phyloP scores from a whole-genome alignment of 495 filamentous ascomycete genomes.

The Aspergillus incahuasiensis region DNA sequence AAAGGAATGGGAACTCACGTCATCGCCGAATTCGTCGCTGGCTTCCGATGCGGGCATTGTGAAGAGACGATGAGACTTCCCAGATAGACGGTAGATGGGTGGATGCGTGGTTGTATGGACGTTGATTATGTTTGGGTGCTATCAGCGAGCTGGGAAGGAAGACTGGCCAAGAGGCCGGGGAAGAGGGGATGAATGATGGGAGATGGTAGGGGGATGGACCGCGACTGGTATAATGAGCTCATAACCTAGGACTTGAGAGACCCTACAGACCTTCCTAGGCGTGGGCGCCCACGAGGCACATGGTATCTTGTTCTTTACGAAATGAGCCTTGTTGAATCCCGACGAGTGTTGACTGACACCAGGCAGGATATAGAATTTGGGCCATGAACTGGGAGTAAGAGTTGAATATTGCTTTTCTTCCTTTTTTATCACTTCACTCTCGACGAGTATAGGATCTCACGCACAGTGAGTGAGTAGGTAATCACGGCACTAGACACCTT shows the following conservation, averaged over 20 bases:
- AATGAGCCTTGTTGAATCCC: background rate
- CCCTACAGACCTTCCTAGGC: too few relatives aligned
- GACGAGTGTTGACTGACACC: background rate
- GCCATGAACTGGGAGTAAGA: background rate
- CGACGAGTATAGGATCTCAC: constrained; percentile 23
- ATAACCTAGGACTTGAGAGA: too few relatives aligned
- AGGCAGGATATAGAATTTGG: background rate
- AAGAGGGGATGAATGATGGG: background rate
- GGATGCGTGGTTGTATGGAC: background rate
- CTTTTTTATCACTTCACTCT: constrained; percentile 22
- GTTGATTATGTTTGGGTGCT: background rate
- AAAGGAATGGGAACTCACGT: constrained; percentile 32
- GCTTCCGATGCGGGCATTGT: constrained; percentile 48
- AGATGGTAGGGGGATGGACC: too few relatives aligned
- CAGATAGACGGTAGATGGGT: background rate
- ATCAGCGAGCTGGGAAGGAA: background rate
- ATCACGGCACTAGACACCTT: constrained; percentile 21
- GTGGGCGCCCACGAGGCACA: too few relatives aligned
- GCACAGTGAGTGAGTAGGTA: constrained; percentile 23
- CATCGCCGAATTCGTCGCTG: constrained; percentile 52
- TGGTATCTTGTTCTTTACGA: constrained; percentile 10
- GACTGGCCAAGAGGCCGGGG: background rate
- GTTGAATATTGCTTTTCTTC: constrained; percentile 10
- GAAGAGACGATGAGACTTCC: background rate
- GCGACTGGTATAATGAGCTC: too few relatives aligned